These are phyloP conservation scores for Geranomyces variabilis DNA, from an alignment of 192 early-diverging fungal species.

Conservation along the genomic window DNA sequence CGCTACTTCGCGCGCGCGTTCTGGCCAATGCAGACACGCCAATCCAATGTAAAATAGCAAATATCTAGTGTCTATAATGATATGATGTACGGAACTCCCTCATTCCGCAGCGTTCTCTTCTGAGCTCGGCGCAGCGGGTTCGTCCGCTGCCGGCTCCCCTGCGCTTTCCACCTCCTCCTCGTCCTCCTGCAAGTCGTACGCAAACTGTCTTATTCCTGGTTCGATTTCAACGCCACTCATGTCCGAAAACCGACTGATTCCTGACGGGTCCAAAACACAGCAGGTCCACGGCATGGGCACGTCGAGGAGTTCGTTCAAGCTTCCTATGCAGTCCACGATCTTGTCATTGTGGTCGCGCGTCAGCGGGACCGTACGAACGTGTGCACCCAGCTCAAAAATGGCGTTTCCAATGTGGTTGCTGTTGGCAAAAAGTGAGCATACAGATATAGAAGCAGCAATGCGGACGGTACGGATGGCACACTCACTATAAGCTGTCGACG, in stretches of 20 bases:
- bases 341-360: slow-evolving; percentile 20
- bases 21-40: too few relatives aligned
- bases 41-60: too few relatives aligned
- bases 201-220: background rate
- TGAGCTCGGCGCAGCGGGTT: too few relatives aligned
- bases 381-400: slow-evolving; percentile 28
- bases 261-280: slow-evolving; percentile 21
- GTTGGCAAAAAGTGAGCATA: background rate
- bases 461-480: background rate
- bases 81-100: too few relatives aligned
- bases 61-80: too few relatives aligned
- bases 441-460: background rate
- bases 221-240: slow-evolving; percentile 24
- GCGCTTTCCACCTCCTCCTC: slow-evolving; percentile 6
- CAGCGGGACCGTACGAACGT: slow-evolving; percentile 17
- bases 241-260: slow-evolving; percentile 28
- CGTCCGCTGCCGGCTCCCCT: background rate
- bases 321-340: slow-evolving; percentile 29
- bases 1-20: too few relatives aligned
- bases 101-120: too few relatives aligned
- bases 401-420: slow-evolving; percentile 36
- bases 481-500: slow-evolving; percentile 26
- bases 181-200: background rate
- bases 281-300: slow-evolving; percentile 29
- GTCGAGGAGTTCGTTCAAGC: slow-evolving; percentile 27